Evolutionary conservation across 2,329 filamentous ascomycete species (phyloP), one percentile per base, ranked within the genome.

Genomic region (Aureobasidium namibiae): DNA sequence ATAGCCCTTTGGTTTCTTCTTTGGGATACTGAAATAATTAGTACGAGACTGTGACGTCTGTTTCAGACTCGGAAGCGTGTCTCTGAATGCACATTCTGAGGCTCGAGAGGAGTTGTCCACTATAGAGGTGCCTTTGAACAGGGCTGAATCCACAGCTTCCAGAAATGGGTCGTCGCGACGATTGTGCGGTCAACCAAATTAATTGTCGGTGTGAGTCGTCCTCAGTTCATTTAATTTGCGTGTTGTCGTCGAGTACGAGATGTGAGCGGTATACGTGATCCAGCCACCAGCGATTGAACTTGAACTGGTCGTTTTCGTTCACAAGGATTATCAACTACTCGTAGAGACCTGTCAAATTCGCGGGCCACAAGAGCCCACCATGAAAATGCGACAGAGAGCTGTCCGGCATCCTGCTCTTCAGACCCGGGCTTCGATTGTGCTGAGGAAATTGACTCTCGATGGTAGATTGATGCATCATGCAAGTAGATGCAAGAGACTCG

Each of bases 401-500:
- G n/a, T 53, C 14, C 23, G 16, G 36, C 6, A 33, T 23, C 16
- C 33, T 21, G 36, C 24, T 41, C 24, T 29, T 31, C 34, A 21
- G 26, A 53, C 9, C 48, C n/a, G 26, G 38, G 8, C 10, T 53
- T 3, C 9, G 36, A 9, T 42, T 3, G 29, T 56, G 39, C n/a
- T 13, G 18, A n/a, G 14, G 23, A 39, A 36, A 8, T 33, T 36
- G 52, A 45, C 21, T 36, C 5, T 8, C 18, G 38, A 26, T 31
- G 50, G 23, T 26, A 42, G 18, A 41, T 23, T 23, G n/a, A 44
- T 26, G 34, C 38, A 45, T 56, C 18, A 56, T 56, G 52, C 52
- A 56, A 34, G 52, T n/a, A 54, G 39, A 56, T 56, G 52, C 52
- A 56, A 45, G 52, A 56, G 39, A 26, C 52, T 56, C 38, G 13